Base-by-base conservation (phyloP, 2,329 filamentous ascomycete genomes). In the Trichothecium roseum region DNA sequence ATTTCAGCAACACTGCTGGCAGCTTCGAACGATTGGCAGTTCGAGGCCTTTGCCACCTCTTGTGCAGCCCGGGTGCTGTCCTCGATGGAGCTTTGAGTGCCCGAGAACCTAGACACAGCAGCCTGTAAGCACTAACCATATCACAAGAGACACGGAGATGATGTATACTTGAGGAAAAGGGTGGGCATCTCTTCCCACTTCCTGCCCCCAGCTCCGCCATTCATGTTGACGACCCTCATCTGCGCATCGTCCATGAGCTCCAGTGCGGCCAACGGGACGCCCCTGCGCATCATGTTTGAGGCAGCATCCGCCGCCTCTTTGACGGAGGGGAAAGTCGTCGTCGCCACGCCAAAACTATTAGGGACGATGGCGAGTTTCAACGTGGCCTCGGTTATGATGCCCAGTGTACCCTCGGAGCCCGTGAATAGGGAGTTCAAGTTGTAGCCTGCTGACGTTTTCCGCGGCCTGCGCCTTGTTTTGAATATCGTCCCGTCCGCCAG, bases 361-460 rank as follows among this genome's bases (percentile, higher is more conserved):
- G 81, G 81, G 12, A 80, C 63, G 0, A 75, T 69, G 0, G 78
- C 70, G 2, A 85, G 55, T 50, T 82, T 84, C 13, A 85, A 57
- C 0, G 80, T 83, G 18, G 73, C 69, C 49, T 85, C 79, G 0
- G 81, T 84, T 3, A 84, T 72, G 15, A 84, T 69, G 0, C 81
- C 81, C 8, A 84, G 56, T 0, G 81, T 84, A 0, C 81, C 81
- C 50, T 85, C 81, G 0, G 78, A 77, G 0, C 81, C 81, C 4
- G 81, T 67, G 46, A 85, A 84, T 4, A 84, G 57, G 2, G 69
- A 69, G 0, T 74, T 84, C 16, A 85, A 60, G 40, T 84, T 83
- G 49, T 85, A 84, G 0, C 81, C 81, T 1, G 81, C 81, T 0
- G 77, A 76, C 0, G 74, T 78, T 51, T 85, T 85, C 12, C 76